A percentile compares a stretch with the other conserved stretches of the same genome.
Conservation (phyloP, 768 basidiomycete species). For the Calocybe indica region DNA sequence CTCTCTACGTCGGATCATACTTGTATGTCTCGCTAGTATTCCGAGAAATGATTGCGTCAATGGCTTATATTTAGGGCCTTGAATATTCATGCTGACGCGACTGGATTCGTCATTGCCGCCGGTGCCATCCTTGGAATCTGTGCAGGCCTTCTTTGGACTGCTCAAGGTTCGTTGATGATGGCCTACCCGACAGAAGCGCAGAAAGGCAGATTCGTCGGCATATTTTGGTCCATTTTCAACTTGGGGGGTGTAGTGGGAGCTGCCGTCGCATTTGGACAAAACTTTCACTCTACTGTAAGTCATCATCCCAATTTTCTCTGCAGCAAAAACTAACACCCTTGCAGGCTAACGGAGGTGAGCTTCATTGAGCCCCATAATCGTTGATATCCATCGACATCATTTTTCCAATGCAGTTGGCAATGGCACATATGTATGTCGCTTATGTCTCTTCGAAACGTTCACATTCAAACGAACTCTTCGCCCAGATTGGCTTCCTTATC, state of each 20-base stretch:
- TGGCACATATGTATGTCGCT: conserved; percentile 62
- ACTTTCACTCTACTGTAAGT: conserved; percentile 55
- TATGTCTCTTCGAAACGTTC: not conserved
- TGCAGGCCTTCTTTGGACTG: conserved; percentile 72
- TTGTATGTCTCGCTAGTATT: conserved; percentile 39
- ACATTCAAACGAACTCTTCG: not conserved
- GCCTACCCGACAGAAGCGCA: conserved; percentile 76
- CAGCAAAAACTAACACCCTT: conserved; percentile 3
- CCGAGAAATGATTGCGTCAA: not conserved
- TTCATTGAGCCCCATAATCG: not conserved
- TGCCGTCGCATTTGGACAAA: conserved; percentile 66
- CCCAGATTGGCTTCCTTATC: conserved; percentile 71
- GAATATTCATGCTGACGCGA: conserved; percentile 61
- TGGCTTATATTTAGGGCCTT: conserved; percentile 37
- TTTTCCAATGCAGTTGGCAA: conserved; percentile 45
- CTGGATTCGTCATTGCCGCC: conserved; percentile 63
- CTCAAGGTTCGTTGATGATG: conserved; percentile 79
- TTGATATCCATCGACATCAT: no score
- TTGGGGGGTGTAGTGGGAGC: conserved; percentile 76
- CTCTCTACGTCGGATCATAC: conserved; percentile 68
- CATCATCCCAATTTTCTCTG: conserved; percentile 1
- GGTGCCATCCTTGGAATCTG: conserved; percentile 74
- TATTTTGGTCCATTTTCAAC: conserved; percentile 86
- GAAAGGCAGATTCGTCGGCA: conserved; percentile 74
- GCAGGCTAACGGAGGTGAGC: conserved; percentile 33